Evolutionary conservation across 208 protist species (phyloP), one percentile per base, ranked within the genome.

Genomic region (Leishmania gerbilli): DNA sequence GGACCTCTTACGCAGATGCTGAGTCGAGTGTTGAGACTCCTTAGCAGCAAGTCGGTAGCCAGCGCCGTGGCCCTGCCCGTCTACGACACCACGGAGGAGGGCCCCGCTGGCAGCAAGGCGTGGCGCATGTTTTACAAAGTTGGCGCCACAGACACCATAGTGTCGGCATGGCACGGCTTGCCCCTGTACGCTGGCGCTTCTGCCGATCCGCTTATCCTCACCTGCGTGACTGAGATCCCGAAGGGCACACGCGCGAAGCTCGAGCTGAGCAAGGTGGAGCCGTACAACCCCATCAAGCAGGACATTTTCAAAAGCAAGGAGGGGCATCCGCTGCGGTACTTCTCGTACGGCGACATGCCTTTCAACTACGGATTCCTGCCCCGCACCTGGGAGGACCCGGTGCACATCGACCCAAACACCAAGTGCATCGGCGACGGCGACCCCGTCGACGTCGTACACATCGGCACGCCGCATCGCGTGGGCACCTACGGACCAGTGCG

Each of bases 351-450:
- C 17, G 95, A 98, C 83, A 91, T 97, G 74, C 93, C 97, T 9
- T 99, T 98, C 76, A 98, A 99, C 86, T 99, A 99, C 87, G 98
- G 98, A 53, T 97, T 97, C 64, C 86, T 99, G 24, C 98, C 98
- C n/a, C 95, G 93, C 55, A 99, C 97, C 37, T 99, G 95, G 95
- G 97, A 99, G 85, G 87, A 96, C 71, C 89, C 92, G 27, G 37
- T 17, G 65, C 79, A 82, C 79, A 78, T 58, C 11, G 89, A 95
- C 65, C 51, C 76, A 0, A 84, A 82, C 51, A 96, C 95, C 15
- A 84, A 81, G 71, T 96, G 90, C 84, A n/a, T 79, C 51, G 97
- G 97, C 34, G 97, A 99, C 71, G 91, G 91, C 27, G 97, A 99
- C 74, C 97, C 97, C 2, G 87, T 99, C 72, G 97, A 99, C 79